Evolutionary conservation across 2,329 filamentous ascomycete genomes (phyloP).

Genomic region (Alternaria brassicicola): DNA sequence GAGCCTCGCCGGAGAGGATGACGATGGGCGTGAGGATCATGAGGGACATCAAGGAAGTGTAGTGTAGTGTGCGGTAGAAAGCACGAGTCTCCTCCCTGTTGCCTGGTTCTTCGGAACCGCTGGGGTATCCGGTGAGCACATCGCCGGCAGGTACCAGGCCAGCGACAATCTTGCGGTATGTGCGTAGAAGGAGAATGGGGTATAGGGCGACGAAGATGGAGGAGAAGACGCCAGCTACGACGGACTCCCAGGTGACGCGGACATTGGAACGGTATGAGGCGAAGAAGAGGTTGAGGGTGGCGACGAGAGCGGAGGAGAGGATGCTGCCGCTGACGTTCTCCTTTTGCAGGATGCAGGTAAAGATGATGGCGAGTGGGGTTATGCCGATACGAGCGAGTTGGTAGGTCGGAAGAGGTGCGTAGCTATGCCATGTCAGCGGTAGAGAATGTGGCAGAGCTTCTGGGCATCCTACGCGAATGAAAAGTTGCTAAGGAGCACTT

Average conservation of each 20-base stretch:
- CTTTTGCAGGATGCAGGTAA: constrained; percentile 55
- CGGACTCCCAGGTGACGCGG: constrained; percentile 59
- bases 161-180: constrained; percentile 56
- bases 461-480: constrained; percentile 56
- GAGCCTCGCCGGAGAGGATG: constrained; percentile 57
- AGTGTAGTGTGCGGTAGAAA: constrained; percentile 60
- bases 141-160: constrained; percentile 54
- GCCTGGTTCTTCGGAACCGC: constrained; percentile 35
- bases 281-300: constrained; percentile 59
- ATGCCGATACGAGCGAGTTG: constrained; percentile 59
- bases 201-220: constrained; percentile 59
- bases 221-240: constrained; percentile 59
- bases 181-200: constrained; percentile 58
- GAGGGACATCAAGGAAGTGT: constrained; percentile 58
- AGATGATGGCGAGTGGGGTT: constrained; percentile 56
- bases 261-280: constrained; percentile 54
- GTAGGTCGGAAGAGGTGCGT: constrained; percentile 59
- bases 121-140: constrained; percentile 50
- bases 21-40: constrained; percentile 57
- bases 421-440: constrained; percentile 44
- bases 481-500: constrained; percentile 60
- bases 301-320: constrained; percentile 58
- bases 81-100: constrained; percentile 58
- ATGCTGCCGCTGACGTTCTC: constrained; percentile 56
- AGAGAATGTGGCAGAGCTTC: neutral